Evolutionary conservation across 805 yeast genomes (phyloP).

Genomic region (Pachysolen tannophilus): DNA sequence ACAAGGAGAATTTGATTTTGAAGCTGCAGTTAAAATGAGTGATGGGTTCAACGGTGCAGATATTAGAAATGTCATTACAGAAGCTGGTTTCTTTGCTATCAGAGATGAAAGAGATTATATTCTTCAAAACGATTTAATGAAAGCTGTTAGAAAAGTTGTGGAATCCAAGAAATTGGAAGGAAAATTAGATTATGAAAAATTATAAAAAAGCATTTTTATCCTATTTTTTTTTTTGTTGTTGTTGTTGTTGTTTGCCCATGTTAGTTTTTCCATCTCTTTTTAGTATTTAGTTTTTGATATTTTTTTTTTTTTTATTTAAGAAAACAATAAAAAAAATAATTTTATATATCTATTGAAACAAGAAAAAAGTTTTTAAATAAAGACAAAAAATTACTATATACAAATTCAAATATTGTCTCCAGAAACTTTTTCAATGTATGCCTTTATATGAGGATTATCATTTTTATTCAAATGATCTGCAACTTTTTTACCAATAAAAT

Average conservation of each 20-base stretch:
- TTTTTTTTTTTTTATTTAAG: too few species aligned
- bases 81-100: constrained; percentile 96
- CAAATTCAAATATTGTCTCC: constrained; percentile 11
- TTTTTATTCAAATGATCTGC: constrained; percentile 25
- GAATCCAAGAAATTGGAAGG: constrained; percentile 97
- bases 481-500: constrained; percentile 34
- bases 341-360: too few species aligned
- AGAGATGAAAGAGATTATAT: constrained; percentile 96
- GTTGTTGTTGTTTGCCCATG: too few species aligned
- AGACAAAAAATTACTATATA: too few species aligned
- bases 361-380: too few species aligned
- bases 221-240: too few species aligned
- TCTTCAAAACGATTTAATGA: constrained; percentile 88
- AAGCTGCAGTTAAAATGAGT: constrained; percentile 96
- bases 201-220: constrained; percentile 34
- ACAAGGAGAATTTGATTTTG: constrained; percentile 94
- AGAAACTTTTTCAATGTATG: constrained; percentile 16
- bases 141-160: constrained; percentile 96
- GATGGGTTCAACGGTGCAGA: constrained; percentile 99
- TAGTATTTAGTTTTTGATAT: constrained; percentile 9
- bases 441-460: constrained; percentile 22
- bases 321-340: too few species aligned
- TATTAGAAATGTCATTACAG: constrained; percentile 94
- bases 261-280: neutral
- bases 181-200: constrained; percentile 87